Conservation (phyloP, 106 monocot species). For the Chionographis japonica region DNA sequence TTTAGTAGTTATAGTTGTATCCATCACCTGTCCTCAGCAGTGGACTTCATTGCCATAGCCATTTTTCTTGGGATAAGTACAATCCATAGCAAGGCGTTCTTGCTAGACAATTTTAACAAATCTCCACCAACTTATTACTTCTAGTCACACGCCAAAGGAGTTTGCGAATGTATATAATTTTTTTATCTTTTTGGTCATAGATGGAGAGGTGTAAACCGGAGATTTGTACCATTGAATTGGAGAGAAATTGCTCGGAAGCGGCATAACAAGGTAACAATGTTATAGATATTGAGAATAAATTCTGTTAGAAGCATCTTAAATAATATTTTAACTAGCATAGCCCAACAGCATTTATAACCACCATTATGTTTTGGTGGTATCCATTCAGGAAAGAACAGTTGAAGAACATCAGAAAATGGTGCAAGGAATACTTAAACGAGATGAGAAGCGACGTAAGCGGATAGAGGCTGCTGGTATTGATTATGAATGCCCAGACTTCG, state of each 20-base stretch:
- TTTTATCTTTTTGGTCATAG: constrained; percentile 22
- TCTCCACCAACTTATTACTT: too few relatives aligned
- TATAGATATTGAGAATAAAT: neutral
- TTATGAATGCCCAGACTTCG: constrained; percentile 78
- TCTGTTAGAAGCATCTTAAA: neutral
- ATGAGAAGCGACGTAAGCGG: constrained; percentile 60
- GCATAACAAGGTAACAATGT: constrained; percentile 67
- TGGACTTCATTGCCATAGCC: too few relatives aligned
- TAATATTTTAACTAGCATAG: neutral
- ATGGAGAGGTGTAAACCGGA: constrained; percentile 54
- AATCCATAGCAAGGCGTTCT: too few relatives aligned
- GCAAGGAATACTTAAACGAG: constrained; percentile 59
- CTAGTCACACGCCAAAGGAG: neutral
- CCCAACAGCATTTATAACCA: neutral
- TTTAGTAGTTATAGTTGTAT: too few relatives aligned
- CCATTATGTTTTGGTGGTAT: neutral
- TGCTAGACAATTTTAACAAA: too few relatives aligned
- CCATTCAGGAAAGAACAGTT: constrained; percentile 71
- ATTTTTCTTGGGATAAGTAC: too few relatives aligned
- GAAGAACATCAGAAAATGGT: constrained; percentile 69
- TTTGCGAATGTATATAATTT: neutral
- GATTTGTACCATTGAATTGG: constrained; percentile 29
- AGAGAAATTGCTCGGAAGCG: constrained; percentile 43
- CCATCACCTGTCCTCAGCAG: too few relatives aligned
- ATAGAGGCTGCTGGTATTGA: constrained; percentile 83